Base-by-base conservation (phyloP, 257 asterid species). In the Primulina huaijiensis region DNA sequence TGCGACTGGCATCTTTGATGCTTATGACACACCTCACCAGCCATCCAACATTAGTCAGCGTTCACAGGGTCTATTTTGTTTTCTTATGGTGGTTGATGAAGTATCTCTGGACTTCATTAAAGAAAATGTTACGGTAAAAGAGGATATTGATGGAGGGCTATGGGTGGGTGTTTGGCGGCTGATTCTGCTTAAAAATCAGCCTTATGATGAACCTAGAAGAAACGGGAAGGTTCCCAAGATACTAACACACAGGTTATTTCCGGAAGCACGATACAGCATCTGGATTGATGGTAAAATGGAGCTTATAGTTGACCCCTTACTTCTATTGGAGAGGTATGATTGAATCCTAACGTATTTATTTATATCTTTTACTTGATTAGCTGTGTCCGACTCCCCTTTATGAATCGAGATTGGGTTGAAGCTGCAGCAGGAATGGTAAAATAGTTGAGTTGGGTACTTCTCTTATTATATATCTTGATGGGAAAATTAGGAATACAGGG, bases 251-350 rank as follows among this genome's bases (percentile, higher is more conserved):
- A 78, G 90, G 63, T 59, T 85, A 72, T 83, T 85, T 75, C 86
- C 88, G 52, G 78, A 80, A 70, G 86, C 90, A 73, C 82, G 73
- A 59, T 82, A 85, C 76, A 82, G 88, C 79, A 77, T 85, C 71
- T 85, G 88, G 90, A 78, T 85, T 79, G 90, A 85, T 81, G 90
- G 83, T 72, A 85, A 85, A 82, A 82, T 85, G 90, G 81, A 78
- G 77, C 78, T 85, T 35, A 79, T 79, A 56, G 86, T 85, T 63
- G 90, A 85, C 64, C 90, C 90, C 5, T 72, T 85, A 76, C 85
- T 85, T 37, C 43, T 37, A 8, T 37, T 37, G 12, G 43, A 94
- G 83, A 94, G 99, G 99, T 93, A 85, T 29, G 75, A 62, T 73
- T 12, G 29, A 65, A 74, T 43, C 69, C 29, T 56, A 40, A 17